Conservation (phyloP, 1,139 yeast genomes). For the Candida frijolesensis region DNA sequence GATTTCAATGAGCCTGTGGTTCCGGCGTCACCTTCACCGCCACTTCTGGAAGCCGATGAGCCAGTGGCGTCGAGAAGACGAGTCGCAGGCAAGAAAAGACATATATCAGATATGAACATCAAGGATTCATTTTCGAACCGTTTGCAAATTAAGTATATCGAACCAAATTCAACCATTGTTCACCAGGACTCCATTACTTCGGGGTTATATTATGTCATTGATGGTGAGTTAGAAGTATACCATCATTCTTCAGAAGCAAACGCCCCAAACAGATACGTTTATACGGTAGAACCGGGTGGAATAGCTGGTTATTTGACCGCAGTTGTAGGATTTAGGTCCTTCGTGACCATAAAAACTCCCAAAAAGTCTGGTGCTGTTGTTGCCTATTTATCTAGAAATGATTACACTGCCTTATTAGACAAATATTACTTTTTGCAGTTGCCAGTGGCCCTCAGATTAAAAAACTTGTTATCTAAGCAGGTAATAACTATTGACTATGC, state of each 20-base stretch:
- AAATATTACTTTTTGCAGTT: constrained; percentile 74
- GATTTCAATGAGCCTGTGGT: constrained; percentile 5
- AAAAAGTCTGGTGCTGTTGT: constrained; percentile 58
- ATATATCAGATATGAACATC: constrained; percentile 25
- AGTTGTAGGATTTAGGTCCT: constrained; percentile 75
- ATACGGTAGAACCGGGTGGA: constrained; percentile 74
- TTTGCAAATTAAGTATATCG: constrained; percentile 57
- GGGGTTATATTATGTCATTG: constrained; percentile 79
- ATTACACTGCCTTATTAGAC: constrained; percentile 70
- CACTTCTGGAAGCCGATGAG: neutral
- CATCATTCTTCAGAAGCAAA: constrained; percentile 28
- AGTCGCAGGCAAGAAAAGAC: constrained; percentile 4
- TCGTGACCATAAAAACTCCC: constrained; percentile 66
- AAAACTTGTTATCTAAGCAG: constrained; percentile 65
- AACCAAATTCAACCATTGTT: constrained; percentile 58
- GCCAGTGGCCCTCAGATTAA: constrained; percentile 73
- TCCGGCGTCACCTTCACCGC: neutral
- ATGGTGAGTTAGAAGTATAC: constrained; percentile 71
- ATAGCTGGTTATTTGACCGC: constrained; percentile 87
- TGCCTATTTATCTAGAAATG: constrained; percentile 68
- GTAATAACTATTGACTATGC: constrained; percentile 84
- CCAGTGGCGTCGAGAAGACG: neutral
- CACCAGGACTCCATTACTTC: constrained; percentile 66
- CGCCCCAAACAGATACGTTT: constrained; percentile 36
- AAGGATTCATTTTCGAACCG: constrained; percentile 67